Base-by-base conservation (phyloP, 2,329 filamentous ascomycete genomes). In the Aspergillus thermomutatus region DNA sequence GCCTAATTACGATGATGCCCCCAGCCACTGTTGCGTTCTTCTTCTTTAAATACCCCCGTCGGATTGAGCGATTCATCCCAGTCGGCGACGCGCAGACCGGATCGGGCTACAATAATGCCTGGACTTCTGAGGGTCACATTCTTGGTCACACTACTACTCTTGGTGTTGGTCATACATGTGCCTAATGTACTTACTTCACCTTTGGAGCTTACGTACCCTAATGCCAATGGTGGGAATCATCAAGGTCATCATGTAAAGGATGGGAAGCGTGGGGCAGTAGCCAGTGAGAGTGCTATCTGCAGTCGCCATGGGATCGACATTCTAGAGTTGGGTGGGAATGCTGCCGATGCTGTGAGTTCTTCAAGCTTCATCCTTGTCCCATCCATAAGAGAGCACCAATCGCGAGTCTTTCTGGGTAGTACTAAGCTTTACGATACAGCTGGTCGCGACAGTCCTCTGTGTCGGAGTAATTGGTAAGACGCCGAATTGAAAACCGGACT, bases 391-490 rank as follows among this genome's bases (percentile, higher is more conserved):
- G 23, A 14, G 19, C 23, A 14, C 43, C 43, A 23, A 25, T 28
- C n/a, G 8, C 17, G 19, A 62, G 62, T 63, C 45, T 43, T 45
- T n/a, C 10, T 40, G 46, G 9, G 17, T n/a, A 14, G 48, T 61
- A 49, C 59, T 45, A 3, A 26, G 8, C 8, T 41, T 21, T 25
- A 37, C 10, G 11, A 31, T 9, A 3, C 59, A 82, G 80, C 75
- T 91, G 60, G 86, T 92, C 21, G 88, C 86, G 28, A 89, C 89
- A 0, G 85, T 86, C 7, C 82, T 92, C 51, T 93, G 90, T 61
- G 83, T 92, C 40, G 90, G 90, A 5, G 87, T 90, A 6, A 82
- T 89, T 47, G 87, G 80, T 77, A 67, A 66, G 72, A 68, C 11
- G 7, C 21, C 11, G 41, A 19, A 14, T 25, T 46, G 43, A 5